Conservation (phyloP, 768 basidiomycete species). For the Tulasnella sp. region DNA sequence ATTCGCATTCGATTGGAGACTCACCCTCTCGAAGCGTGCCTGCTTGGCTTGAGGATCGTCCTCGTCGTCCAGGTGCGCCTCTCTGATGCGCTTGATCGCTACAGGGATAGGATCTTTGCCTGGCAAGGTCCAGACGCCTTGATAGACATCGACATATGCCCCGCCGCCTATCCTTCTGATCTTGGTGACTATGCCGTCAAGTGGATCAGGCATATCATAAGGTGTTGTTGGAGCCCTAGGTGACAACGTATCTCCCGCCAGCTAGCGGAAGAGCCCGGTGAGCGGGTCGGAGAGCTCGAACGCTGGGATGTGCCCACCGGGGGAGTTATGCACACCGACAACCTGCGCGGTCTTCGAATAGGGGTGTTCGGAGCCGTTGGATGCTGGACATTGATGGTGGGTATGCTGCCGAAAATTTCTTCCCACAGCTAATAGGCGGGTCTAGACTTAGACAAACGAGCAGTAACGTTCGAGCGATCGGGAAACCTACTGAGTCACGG, state of each 20-base stretch:
- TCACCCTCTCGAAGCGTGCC: neutral
- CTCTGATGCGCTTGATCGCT: neutral
- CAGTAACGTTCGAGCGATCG: neutral
- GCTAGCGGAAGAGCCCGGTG: neutral
- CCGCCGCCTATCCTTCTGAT: neutral
- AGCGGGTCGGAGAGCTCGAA: neutral
- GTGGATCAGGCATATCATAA: neutral
- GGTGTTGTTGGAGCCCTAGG: neutral
- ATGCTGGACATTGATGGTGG: neutral
- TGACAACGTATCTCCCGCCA: neutral
- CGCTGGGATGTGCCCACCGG: neutral
- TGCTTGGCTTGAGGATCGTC: neutral
- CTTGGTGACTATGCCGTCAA: neutral
- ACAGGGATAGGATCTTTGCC: neutral
- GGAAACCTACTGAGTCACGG: neutral
- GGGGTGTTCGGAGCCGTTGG: neutral
- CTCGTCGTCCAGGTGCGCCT: no score
- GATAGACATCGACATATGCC: neutral
- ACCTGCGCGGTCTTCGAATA: neutral
- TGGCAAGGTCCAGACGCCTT: neutral
- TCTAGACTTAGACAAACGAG: neutral
- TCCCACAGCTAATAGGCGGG: neutral
- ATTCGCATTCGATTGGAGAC: no score
- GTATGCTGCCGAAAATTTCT: neutral
- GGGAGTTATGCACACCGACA: neutral